A percentile compares a stretch with the other conserved stretches of the same genome.
These are phyloP conservation scores for Exophiala calicioides DNA, from an alignment of 2,329 filamentous ascomycete genomes.

Conservation along the genomic window DNA sequence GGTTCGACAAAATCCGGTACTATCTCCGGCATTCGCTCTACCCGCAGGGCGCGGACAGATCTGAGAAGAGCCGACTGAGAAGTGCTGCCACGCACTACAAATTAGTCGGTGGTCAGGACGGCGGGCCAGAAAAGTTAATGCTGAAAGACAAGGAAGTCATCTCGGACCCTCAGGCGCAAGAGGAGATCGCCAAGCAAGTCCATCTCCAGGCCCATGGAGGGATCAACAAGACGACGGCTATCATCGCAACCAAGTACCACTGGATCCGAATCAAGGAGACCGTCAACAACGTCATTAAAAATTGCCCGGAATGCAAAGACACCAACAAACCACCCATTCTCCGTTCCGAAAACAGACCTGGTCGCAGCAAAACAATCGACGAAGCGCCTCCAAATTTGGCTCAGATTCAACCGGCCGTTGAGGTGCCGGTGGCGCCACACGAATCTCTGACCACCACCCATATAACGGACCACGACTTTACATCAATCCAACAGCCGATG, in stretches of 20 bases:
- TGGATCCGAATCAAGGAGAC: conserved; percentile 99
- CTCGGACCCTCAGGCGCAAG: conserved; percentile 83
- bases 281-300: conserved; percentile 89
- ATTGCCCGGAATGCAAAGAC: conserved; percentile 88
- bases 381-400: conserved; percentile 17
- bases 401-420: conserved; percentile 1
- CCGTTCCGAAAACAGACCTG: conserved; percentile 32
- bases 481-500: conserved; percentile 28
- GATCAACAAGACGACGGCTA: conserved; percentile 97
- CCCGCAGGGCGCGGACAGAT: conserved; percentile 86
- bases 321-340: conserved; percentile 59
- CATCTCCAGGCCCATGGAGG: conserved; percentile 80
- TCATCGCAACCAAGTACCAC: conserved; percentile 90
- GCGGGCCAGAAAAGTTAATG: conserved; percentile 74
- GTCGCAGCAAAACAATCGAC: conserved; percentile 31
- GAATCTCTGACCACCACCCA: conserved; percentile 18
- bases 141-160: conserved; percentile 98
- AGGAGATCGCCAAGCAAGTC: conserved; percentile 78
- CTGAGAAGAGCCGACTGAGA: conserved; percentile 90
- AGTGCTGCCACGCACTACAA: conserved; percentile 96
- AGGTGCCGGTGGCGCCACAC: conserved; percentile 15
- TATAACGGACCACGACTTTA: conserved; percentile 23
- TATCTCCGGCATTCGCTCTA: conserved; percentile 95
- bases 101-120: conserved; percentile 57
- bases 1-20: conserved; percentile 98